phyloP scores from a whole-genome alignment of 345 rosid genomes.

The Schrenkiella parvula region DNA sequence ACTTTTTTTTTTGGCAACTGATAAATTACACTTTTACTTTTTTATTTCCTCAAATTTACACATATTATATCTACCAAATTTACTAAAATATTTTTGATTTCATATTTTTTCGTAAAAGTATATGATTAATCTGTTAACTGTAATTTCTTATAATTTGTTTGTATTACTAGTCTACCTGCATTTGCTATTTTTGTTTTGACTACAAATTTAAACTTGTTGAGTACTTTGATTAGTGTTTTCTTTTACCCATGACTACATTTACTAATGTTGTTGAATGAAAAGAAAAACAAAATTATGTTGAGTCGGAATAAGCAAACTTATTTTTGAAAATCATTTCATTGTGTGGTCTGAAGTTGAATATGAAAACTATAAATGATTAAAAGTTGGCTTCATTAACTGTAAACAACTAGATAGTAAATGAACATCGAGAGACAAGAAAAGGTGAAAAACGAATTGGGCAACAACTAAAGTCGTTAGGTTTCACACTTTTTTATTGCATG shows the following conservation, averaged over 20 bases:
- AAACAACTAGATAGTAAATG: conserved; percentile 1
- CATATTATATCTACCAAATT: neutral
- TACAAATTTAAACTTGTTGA: neutral
- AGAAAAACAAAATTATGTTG: neutral
- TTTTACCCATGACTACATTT: neutral
- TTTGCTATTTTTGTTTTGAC: neutral
- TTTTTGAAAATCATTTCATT: neutral
- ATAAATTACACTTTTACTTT: neutral
- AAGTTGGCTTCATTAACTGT: neutral
- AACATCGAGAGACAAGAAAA: neutral
- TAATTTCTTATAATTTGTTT: neutral
- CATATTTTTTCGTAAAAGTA: too few species aligned
- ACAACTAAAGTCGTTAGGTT: conserved; percentile 27
- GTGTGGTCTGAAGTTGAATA: neutral
- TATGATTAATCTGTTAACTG: too few species aligned
- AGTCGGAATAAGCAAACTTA: neutral
- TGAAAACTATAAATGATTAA: neutral
- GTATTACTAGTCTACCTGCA: neutral
- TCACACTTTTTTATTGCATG: conserved; percentile 22
- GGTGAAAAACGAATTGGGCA: conserved; percentile 27
- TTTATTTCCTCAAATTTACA: neutral
- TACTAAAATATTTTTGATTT: too few species aligned
- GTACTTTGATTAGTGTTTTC: neutral
- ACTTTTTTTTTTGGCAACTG: too few species aligned
- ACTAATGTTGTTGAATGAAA: neutral